Evolutionary conservation across 2,329 filamentous ascomycete species (phyloP).

Genomic region (Fonsecaea pugnacius): DNA sequence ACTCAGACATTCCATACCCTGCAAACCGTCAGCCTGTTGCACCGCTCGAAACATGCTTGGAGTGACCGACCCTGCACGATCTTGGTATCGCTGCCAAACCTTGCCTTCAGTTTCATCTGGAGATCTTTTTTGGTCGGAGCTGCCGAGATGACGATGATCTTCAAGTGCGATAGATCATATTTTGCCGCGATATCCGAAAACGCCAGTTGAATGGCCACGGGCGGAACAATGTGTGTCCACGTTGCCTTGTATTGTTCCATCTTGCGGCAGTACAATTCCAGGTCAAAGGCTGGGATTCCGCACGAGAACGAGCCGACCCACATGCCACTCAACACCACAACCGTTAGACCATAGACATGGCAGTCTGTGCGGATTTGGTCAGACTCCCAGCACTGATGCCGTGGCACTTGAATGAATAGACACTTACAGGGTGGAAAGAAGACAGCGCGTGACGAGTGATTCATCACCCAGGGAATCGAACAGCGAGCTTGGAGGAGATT

Average conservation of each 20-base stretch:
- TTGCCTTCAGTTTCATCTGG: slow-evolving; percentile 56
- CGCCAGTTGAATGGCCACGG: slow-evolving; percentile 63
- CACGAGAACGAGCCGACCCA: slow-evolving; percentile 53
- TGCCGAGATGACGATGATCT: slow-evolving; percentile 57
- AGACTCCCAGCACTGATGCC: neutral
- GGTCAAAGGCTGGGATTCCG: slow-evolving; percentile 63
- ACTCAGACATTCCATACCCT: slow-evolving; percentile 39
- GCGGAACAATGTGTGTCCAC: slow-evolving; percentile 63
- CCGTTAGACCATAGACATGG: slow-evolving; percentile 53
- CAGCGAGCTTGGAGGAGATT: slow-evolving; percentile 36
- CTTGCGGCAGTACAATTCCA: slow-evolving; percentile 59
- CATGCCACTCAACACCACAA: slow-evolving; percentile 53
- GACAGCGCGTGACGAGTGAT: slow-evolving; percentile 16
- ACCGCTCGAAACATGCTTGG: slow-evolving; percentile 56
- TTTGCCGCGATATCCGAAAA: slow-evolving; percentile 57
- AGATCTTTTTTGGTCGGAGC: slow-evolving; percentile 61
- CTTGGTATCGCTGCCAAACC: slow-evolving; percentile 51
- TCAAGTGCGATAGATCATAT: slow-evolving; percentile 59
- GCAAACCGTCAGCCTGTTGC: neutral
- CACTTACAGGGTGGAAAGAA: slow-evolving; percentile 30
- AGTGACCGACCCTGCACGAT: slow-evolving; percentile 45
- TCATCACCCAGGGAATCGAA: slow-evolving; percentile 19
- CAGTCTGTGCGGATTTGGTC: slow-evolving; percentile 33
- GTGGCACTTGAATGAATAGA: neutral
- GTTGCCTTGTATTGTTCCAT: slow-evolving; percentile 57